A percentile compares a stretch with the other conserved stretches of the same genome.
These are phyloP conservation scores for Gypsophila paniculata DNA, from an alignment of 179 eudicot species.

Conservation along the genomic window DNA sequence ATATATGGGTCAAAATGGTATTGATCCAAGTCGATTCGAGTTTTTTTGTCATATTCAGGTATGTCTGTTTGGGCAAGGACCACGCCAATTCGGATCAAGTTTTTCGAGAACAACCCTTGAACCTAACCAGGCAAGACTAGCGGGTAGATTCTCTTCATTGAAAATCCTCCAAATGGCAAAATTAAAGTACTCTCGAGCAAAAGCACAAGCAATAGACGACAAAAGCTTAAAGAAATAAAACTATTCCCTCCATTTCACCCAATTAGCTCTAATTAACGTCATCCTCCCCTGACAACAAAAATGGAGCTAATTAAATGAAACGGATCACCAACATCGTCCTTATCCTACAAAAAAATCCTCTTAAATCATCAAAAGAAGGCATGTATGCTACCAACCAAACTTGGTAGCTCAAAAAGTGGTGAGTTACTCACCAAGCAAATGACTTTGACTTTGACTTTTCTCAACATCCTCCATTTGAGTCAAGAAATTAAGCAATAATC, in stretches of 20 bases:
- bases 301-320: too few species aligned
- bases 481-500: slow-evolving; percentile 2
- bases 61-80: too few species aligned
- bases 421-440: slow-evolving; percentile 15
- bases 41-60: too few species aligned
- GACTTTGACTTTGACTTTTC: slow-evolving; percentile 20
- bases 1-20: too few species aligned
- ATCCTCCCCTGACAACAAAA: too few species aligned
- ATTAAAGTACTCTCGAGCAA: neutral
- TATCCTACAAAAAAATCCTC: neutral
- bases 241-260: neutral
- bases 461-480: slow-evolving; percentile 26
- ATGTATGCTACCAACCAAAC: neutral
- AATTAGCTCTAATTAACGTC: too few species aligned
- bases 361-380: too few species aligned
- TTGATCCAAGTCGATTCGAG: too few species aligned
- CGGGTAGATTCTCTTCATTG: neutral
- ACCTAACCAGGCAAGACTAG: neutral
- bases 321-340: neutral
- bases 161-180: too few species aligned
- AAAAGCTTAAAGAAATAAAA: neutral
- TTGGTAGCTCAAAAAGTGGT: neutral
- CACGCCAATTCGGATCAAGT: too few species aligned
- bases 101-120: slow-evolving; percentile 7
- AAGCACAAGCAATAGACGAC: neutral